Conservation (phyloP, 2,329 filamentous ascomycete genomes). For the Lachnellula cervina region DNA sequence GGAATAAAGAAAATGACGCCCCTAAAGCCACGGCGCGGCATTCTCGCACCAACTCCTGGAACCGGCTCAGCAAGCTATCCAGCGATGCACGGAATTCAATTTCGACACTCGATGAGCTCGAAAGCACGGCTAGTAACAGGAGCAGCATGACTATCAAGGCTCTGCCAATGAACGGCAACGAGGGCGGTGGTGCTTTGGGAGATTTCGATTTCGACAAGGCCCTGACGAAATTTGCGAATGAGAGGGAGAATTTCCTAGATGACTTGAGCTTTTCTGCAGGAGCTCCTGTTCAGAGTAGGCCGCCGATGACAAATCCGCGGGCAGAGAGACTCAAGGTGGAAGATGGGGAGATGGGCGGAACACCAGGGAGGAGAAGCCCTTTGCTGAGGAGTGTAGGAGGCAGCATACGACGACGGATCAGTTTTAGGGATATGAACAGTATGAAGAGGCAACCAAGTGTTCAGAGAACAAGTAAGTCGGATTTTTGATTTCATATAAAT, state of each 20-base stretch:
- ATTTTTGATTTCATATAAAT: background rate
- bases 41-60: conserved; percentile 56
- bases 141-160: conserved; percentile 61
- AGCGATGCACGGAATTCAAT: conserved; percentile 49
- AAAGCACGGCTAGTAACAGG: conserved; percentile 50
- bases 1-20: conserved; percentile 12
- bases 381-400: conserved; percentile 54
- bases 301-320: conserved; percentile 71
- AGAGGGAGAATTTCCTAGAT: conserved; percentile 87
- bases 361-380: conserved; percentile 39
- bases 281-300: conserved; percentile 58
- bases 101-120: conserved; percentile 52
- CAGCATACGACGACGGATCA: conserved; percentile 87
- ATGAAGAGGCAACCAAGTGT: conserved; percentile 74
- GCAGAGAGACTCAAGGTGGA: conserved; percentile 78
- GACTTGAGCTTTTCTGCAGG: conserved; percentile 87
- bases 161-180: conserved; percentile 18
- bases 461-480: conserved; percentile 62
- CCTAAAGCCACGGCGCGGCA: conserved; percentile 43
- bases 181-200: conserved; percentile 33
- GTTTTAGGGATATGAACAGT: conserved; percentile 92
- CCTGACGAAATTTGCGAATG: conserved; percentile 89
- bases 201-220: conserved; percentile 94
- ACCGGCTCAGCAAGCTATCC: conserved; percentile 52
- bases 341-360: conserved; percentile 45